These are phyloP conservation scores for Dioszegia aurantiaca DNA, from an alignment of 768 basidiomycete species.

Conservation along the genomic window DNA sequence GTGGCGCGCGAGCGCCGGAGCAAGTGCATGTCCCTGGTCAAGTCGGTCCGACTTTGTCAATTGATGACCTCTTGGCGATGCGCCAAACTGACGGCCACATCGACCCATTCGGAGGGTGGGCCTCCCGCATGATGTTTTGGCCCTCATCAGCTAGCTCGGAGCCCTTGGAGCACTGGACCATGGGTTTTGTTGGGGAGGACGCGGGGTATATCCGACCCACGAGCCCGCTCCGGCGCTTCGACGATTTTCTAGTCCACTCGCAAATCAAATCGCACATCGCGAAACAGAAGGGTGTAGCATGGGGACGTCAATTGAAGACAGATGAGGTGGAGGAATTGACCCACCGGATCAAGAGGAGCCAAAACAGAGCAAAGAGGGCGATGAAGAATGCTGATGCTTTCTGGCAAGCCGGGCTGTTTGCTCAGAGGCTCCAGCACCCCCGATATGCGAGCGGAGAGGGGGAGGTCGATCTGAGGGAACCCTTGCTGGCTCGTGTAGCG, in stretches of 20 bases:
- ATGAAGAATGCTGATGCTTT: conserved; percentile 18
- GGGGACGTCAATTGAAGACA: conserved; percentile 1
- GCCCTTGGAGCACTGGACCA: conserved; percentile 63
- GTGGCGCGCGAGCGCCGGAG: conserved; percentile 53
- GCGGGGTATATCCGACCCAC: conserved; percentile 83
- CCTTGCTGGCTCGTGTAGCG: conserved; percentile 13
- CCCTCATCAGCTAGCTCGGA: conserved; percentile 12
- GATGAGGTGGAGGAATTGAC: conserved; percentile 21
- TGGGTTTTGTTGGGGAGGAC: conserved; percentile 63
- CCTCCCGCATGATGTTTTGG: conserved; percentile 51
- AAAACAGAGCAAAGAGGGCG: conserved; percentile 15
- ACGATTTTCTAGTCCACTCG: conserved; percentile 83
- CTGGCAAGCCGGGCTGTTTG: conserved; percentile 26
- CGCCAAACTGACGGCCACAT: conserved; percentile 54
- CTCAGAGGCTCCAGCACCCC: background rate
- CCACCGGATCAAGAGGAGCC: conserved; percentile 17
- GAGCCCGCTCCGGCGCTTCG: conserved; percentile 79
- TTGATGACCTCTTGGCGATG: conserved; percentile 57
- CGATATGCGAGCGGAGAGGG: background rate
- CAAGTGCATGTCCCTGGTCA: conserved; percentile 3
- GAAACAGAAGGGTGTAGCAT: conserved; percentile 5
- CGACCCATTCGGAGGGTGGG: conserved; percentile 52
- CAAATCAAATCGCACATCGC: conserved; percentile 76
- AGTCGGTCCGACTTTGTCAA: conserved; percentile 38
- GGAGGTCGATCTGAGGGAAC: conserved; percentile 23